Conservation (phyloP, 371 early-diverging fungal species). For the Mortierella sp. region DNA sequence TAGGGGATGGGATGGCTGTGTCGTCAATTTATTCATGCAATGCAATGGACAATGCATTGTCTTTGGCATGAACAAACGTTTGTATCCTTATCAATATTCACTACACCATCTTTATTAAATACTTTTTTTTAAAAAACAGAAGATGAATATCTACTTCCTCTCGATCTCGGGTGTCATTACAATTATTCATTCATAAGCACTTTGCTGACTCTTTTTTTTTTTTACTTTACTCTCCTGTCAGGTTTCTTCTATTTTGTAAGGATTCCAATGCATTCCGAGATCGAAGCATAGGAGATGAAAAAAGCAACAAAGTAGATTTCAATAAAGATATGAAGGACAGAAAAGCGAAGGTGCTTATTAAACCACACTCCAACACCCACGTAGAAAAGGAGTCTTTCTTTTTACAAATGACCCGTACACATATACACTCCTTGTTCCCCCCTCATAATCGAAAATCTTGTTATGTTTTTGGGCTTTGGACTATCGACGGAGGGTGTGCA, state of each 20-base stretch:
- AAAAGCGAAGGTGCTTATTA: background rate
- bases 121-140: no score
- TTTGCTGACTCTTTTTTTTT: background rate
- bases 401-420: background rate
- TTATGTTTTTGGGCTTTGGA: background rate
- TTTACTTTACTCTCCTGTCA: no score
- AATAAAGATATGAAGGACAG: background rate
- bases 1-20: conserved; percentile 1
- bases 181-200: background rate
- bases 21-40: background rate
- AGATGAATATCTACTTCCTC: background rate
- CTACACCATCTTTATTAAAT: no score
- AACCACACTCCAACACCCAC: conserved; percentile 12
- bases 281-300: conserved; percentile 4
- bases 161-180: background rate
- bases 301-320: no score
- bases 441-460: background rate
- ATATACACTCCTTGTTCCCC: background rate
- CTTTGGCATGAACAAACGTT: background rate
- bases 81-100: no score
- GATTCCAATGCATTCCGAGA: conserved; percentile 16
- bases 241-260: background rate
- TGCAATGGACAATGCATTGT: background rate
- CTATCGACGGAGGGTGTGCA: background rate
- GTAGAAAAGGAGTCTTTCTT: conserved; percentile 12